These are phyloP conservation scores for Pyrus communis DNA, from an alignment of 306 rosid species.

Conservation along the genomic window DNA sequence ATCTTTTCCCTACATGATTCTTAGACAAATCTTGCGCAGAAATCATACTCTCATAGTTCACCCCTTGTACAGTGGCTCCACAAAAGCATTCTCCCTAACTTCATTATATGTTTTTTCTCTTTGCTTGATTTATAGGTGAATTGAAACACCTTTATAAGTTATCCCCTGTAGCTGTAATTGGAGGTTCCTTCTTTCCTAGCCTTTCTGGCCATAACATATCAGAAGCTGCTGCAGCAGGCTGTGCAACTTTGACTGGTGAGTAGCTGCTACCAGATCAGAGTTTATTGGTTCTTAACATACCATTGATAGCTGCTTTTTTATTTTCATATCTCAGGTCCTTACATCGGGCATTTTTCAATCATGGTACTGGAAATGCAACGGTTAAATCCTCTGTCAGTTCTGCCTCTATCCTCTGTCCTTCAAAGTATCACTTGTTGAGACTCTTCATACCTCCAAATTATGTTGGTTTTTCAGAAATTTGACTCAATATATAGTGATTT, in stretches of 20 bases:
- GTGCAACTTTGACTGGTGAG: constrained; percentile 81
- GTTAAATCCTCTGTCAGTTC: constrained; percentile 56
- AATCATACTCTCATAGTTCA: not conserved
- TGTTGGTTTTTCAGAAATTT: not conserved
- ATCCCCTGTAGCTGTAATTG: constrained; percentile 78
- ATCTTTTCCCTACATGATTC: not conserved
- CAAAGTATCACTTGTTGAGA: not conserved
- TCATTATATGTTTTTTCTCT: not conserved
- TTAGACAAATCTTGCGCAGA: not conserved
- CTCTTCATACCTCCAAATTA: not conserved
- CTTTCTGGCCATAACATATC: constrained; percentile 80
- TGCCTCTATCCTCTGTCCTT: constrained; percentile 14
- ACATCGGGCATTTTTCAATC: constrained; percentile 78
- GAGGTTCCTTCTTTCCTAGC: constrained; percentile 83
- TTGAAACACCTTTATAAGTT: constrained; percentile 54
- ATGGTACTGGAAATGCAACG: constrained; percentile 78
- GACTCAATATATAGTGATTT: not conserved
- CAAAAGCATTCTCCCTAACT: not conserved
- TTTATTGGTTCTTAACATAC: constrained; percentile 8
- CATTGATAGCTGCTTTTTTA: constrained; percentile 9
- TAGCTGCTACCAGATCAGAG: not conserved
- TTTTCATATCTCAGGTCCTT: constrained; percentile 42
- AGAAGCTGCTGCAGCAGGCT: constrained; percentile 94
- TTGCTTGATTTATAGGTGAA: constrained; percentile 57
- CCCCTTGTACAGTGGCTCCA: not conserved